phyloP scores from a whole-genome alignment of 1,139 yeast genomes.

The Geotrichum citri-aurantii region DNA sequence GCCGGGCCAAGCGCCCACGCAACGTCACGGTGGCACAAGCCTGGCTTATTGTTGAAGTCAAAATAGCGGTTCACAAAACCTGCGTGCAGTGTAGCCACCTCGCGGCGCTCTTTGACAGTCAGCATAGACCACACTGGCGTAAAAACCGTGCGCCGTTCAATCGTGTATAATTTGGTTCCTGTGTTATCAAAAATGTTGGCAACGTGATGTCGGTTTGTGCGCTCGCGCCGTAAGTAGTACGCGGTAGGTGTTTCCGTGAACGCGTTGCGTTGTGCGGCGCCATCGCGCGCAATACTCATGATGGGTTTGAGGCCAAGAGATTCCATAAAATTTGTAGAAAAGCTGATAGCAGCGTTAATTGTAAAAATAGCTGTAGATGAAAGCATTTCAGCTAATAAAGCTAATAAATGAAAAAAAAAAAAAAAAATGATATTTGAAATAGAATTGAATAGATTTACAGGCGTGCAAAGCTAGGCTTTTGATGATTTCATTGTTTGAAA shows the following conservation, averaged over 20 bases:
- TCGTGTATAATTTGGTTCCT: constrained; percentile 42
- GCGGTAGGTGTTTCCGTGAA: constrained; percentile 40
- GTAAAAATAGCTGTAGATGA: constrained; percentile 18
- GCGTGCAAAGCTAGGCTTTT: too few relatives aligned
- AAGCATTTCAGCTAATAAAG: constrained; percentile 9
- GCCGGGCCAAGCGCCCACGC: constrained; percentile 21
- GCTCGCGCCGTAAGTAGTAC: constrained; percentile 46
- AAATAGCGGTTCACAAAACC: constrained; percentile 45
- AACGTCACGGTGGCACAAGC: constrained; percentile 43
- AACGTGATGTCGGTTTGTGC: constrained; percentile 42
- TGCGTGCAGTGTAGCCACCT: constrained; percentile 48
- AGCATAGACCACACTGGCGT: constrained; percentile 51
- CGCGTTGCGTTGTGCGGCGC: constrained; percentile 23
- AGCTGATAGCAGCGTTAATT: constrained; percentile 16
- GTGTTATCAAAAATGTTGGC: constrained; percentile 49
- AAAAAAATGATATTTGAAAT: too few relatives aligned
- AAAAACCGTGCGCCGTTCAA: constrained; percentile 47
- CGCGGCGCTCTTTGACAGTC: constrained; percentile 43
- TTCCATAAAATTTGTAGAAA: constrained; percentile 15
- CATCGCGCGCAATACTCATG: constrained; percentile 13
- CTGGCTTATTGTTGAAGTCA: constrained; percentile 47
- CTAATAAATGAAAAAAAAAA: too few relatives aligned
- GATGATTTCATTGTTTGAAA: too few relatives aligned
- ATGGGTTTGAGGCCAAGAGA: constrained; percentile 14
- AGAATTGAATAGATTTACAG: too few relatives aligned